Base-by-base conservation (phyloP, 192 early-diverging fungal genomes). In the Coemansia sp. region DNA sequence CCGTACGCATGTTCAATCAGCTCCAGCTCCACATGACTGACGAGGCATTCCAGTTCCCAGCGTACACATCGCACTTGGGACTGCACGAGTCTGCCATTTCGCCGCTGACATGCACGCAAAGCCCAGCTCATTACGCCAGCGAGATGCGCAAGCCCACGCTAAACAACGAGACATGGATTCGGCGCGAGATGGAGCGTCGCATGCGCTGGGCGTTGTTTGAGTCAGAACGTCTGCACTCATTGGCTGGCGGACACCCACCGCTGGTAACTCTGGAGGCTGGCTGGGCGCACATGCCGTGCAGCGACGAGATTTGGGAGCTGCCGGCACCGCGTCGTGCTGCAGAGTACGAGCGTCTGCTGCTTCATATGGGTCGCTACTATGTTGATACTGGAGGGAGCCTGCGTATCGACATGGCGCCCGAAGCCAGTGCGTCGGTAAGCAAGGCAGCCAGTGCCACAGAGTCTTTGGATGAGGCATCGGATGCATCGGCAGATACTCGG, bases 251-350 rank as follows among this genome's bases (percentile, higher is more conserved):
- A 7, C 45, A 38, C n/a, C 79, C 79, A 62, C 79, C 79, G 54
- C 65, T 82, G 60, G 74, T 82, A 23, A 76, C 74, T 11, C 68
- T 82, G 21, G 79, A 73, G 49, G 73, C 79, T 15, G 79, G 79
- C 24, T 82, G 79, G 79, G 79, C 73, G 23, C 70, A 76, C 54
- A 82, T 82, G 79, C 79, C 79, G 37, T 82, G 79, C 56, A 82
- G 79, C 67, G 79, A 82, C 61, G 70, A 67, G 22, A 38, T 82
- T 32, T 82, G 79, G 79, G 79, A 72, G 25, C 15, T 60, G 49
- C 21, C 48, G 27, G 54, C 52, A 5, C 79, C 79, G 41, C 70
- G 73, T 21, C 67, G 73, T n/a, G 73, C 74, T 1, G 79, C 70
- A 25, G 79, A 82, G 66, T 67, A 69, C 62, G 79, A 82, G 71